These are phyloP conservation scores for Bacidia rubella DNA, from an alignment of 495 filamentous ascomycete genomes.

Conservation along the genomic window DNA sequence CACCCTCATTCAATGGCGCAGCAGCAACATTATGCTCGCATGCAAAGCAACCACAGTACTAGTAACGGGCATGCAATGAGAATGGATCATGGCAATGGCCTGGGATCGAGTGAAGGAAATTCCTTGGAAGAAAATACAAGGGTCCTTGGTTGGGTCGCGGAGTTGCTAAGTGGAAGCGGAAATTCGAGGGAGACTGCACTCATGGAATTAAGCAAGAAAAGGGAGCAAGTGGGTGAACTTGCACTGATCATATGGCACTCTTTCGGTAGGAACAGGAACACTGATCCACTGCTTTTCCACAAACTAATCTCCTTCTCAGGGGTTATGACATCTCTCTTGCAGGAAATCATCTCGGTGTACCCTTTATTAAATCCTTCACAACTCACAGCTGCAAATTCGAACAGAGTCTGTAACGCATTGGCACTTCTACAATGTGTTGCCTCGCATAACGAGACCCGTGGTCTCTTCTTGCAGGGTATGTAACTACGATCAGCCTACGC, in stretches of 20 bases:
- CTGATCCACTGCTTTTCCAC: conserved; percentile 6
- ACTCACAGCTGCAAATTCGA: conserved; percentile 89
- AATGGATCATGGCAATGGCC: conserved; percentile 41
- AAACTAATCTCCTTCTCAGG: conserved; percentile 38
- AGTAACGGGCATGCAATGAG: conserved; percentile 30
- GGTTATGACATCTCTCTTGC: conserved; percentile 93
- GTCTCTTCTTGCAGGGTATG: conserved; percentile 80
- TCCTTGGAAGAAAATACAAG: conserved; percentile 85
- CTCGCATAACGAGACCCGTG: conserved; percentile 91
- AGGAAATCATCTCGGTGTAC: conserved; percentile 98
- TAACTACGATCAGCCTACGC: too few species aligned
- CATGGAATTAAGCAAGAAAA: conserved; percentile 95
- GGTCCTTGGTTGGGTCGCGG: conserved; percentile 83
- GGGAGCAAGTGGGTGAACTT: conserved; percentile 93
- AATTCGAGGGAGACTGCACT: conserved; percentile 78
- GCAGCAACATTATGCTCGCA: conserved; percentile 69
- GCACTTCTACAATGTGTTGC: conserved; percentile 95
- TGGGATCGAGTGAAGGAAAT: conserved; percentile 36
- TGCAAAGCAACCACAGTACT: conserved; percentile 36
- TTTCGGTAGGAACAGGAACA: conserved; percentile 57
- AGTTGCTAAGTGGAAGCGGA: conserved; percentile 78
- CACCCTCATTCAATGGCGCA: conserved; percentile 52
- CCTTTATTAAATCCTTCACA: conserved; percentile 92
- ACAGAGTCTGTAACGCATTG: conserved; percentile 94
- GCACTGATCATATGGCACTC: conserved; percentile 98